Base-by-base conservation (phyloP, 257 asterid genomes). In the Echium plantagineum region DNA sequence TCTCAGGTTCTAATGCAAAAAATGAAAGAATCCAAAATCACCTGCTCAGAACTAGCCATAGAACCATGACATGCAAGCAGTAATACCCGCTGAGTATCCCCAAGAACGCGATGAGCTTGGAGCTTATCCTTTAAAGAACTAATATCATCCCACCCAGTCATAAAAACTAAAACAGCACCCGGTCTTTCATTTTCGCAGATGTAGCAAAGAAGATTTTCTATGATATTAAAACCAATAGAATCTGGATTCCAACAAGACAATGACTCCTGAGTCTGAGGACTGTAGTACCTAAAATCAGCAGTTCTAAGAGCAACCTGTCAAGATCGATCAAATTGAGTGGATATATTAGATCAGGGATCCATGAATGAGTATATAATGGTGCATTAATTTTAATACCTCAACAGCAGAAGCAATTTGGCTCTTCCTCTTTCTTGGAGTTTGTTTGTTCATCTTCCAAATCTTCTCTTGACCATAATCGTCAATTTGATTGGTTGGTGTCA, bases 61-160 rank as follows among this genome's bases (percentile, higher is more conserved):
- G 96, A 83, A 66, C 98, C 96, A 66, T 90, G 98, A 81, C 96
- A 90, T 65, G 95, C 85, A 77, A 90, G 69, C 75, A 90, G 65
- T 60, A 85, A 75, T 74, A 85, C 95, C n/a, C 72, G 82, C 63
- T 67, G 76, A 49, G 85, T 54, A 75, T 87, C 94, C 75, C 98
- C 98, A 62, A 90, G 64, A 35, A 88, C 62, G 66, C 80, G 81
- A 83, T 87, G 89, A 71, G 80, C 77, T 73, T 71, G 87, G 64
- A 90, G 95, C 80, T 87, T 87, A 52, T 90, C 90, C 70, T 82
- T 90, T 69, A 90, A 75, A 55, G 98, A 80, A 59, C 64, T 74
- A 72, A 90, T 90, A 75, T 90, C 96, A 49, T 90, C 98, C 98
- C 98, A 90, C 53, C 98, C 98, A 15, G 98, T 90, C 86, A 90